Conservation (phyloP, 1,284 basidiomycete species). For the Ceratobasidium sp. region DNA sequence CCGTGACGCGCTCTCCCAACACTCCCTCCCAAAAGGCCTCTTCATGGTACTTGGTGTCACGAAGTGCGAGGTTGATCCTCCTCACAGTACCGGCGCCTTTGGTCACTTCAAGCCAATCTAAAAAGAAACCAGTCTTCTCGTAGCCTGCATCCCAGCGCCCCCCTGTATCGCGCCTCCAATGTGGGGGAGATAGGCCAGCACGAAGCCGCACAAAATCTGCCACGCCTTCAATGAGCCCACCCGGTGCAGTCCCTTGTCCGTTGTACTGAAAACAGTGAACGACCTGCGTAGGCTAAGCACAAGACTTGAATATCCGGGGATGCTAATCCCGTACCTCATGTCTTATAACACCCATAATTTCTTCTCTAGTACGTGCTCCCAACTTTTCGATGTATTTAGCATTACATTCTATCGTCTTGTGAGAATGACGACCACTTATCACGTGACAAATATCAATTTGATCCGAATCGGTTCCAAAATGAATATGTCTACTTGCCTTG, state of each 20-base stretch:
- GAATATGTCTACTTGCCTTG: conserved; percentile 12
- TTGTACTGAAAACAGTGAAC: conserved; percentile 48
- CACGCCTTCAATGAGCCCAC: conserved; percentile 48
- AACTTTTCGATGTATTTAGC: conserved; percentile 37
- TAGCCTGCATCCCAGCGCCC: conserved; percentile 48
- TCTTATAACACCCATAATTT: conserved; percentile 28
- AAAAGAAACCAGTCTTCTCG: conserved; percentile 45
- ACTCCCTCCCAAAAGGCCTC: conserved; percentile 15
- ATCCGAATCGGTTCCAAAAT: neutral
- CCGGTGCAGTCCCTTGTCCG: conserved; percentile 41
- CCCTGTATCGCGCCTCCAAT: conserved; percentile 44
- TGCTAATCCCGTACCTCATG: conserved; percentile 23
- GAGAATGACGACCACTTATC: conserved; percentile 18
- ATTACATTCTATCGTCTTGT: conserved; percentile 38
- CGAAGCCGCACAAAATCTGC: conserved; percentile 47
- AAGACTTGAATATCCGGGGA: no score
- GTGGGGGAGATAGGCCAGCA: conserved; percentile 37
- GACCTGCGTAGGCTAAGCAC: conserved; percentile 16
- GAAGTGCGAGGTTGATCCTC: conserved; percentile 35
- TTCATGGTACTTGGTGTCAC: conserved; percentile 5
- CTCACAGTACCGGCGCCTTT: conserved; percentile 33
- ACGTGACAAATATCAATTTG: conserved; percentile 12
- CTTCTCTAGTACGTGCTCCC: conserved; percentile 29
- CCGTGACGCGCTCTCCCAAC: conserved; percentile 23
- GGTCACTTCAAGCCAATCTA: conserved; percentile 46